These are phyloP conservation scores for Phytophthora chlamydospora DNA, from an alignment of 352 stramenopile species.

Conservation along the genomic window DNA sequence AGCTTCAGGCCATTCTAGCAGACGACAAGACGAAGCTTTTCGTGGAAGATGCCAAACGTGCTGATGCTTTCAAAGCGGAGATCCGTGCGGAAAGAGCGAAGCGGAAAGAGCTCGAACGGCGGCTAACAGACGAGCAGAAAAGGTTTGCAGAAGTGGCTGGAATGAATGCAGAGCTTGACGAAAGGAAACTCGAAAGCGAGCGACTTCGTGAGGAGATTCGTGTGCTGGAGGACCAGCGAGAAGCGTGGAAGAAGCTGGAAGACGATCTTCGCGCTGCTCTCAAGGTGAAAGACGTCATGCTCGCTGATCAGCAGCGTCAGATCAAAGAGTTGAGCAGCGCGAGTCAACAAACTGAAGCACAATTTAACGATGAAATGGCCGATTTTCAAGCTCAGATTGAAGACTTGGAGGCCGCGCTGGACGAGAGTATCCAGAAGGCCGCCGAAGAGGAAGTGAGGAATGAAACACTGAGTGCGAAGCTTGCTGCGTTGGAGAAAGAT, in stretches of 20 bases:
- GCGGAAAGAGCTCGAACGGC: conserved; percentile 38
- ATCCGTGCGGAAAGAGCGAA: conserved; percentile 35
- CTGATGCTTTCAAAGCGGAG: conserved; percentile 51
- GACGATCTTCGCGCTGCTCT: conserved; percentile 58
- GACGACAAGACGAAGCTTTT: conserved; percentile 62
- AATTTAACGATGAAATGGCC: conserved; percentile 55
- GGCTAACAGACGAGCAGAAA: conserved; percentile 31
- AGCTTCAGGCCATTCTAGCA: conserved; percentile 51
- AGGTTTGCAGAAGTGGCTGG: conserved; percentile 24
- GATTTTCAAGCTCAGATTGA: conserved; percentile 62
- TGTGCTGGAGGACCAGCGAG: conserved; percentile 23
- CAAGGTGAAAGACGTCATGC: conserved; percentile 80
- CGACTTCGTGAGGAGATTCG: conserved; percentile 33
- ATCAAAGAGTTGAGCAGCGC: conserved; percentile 47
- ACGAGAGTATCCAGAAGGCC: conserved; percentile 59
- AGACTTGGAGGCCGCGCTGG: conserved; percentile 63
- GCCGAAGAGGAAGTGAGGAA: conserved; percentile 43
- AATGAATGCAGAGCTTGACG: conserved; percentile 34
- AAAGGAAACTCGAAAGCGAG: conserved; percentile 21
- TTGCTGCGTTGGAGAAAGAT: conserved; percentile 29
- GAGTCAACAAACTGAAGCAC: conserved; percentile 36
- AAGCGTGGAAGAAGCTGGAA: conserved; percentile 50
- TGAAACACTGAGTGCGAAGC: conserved; percentile 25
- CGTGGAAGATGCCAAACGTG: conserved; percentile 46
- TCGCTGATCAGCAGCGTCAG: conserved; percentile 66